Evolutionary conservation across 2,329 filamentous ascomycete genomes (phyloP).

Genomic region (Diaporthe caulivora): DNA sequence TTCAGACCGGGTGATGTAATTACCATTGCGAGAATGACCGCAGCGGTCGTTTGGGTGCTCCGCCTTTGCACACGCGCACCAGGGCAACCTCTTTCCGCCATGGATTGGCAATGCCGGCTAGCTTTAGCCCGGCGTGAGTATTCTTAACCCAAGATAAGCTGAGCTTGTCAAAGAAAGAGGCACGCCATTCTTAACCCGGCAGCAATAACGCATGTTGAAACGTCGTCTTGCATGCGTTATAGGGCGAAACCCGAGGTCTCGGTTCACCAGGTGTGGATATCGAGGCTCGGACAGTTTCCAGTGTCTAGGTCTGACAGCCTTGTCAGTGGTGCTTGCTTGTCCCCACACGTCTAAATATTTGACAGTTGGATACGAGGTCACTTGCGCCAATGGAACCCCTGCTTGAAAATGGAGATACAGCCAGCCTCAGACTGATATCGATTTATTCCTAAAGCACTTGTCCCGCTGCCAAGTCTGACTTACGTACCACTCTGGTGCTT

Average conservation of each 20-base stretch:
- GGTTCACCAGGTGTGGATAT: neutral
- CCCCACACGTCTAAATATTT: slow-evolving; percentile 4
- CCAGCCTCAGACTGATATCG: no score
- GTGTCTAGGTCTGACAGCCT: neutral
- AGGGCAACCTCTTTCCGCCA: neutral
- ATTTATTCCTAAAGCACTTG: no score
- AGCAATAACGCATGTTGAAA: neutral
- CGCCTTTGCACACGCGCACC: no score
- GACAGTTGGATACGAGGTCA: slow-evolving; percentile 24
- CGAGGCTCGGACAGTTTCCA: neutral
- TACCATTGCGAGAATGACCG: slow-evolving; percentile 10
- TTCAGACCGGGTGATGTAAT: neutral
- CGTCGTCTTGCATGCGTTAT: neutral
- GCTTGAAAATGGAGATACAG: neutral
- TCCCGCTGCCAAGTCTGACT: slow-evolving; percentile 3
- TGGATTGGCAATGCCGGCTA: neutral
- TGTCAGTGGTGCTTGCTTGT: neutral
- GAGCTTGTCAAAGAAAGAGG: no score
- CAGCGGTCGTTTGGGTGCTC: neutral
- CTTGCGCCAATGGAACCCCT: neutral
- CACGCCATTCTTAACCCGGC: neutral
- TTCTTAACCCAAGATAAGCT: neutral
- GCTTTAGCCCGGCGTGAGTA: neutral
- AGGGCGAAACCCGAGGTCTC: neutral
- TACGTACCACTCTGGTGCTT: neutral